Evolutionary conservation across 176 grass and related monocot species (phyloP).

Genomic region (Rhynchospora breviuscula): DNA sequence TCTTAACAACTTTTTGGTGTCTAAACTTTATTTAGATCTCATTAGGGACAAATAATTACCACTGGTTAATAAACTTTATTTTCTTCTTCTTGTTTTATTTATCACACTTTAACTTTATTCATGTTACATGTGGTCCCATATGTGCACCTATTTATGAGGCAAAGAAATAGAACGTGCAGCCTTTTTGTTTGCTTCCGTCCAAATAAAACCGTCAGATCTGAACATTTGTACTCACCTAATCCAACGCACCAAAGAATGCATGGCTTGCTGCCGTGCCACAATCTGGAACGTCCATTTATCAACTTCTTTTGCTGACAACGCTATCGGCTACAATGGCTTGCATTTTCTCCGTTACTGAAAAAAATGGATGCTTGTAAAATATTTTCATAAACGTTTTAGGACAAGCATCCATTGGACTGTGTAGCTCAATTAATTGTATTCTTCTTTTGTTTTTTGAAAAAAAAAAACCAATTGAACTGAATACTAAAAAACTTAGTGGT

Average conservation of each 20-base stretch:
- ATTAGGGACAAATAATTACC: neutral
- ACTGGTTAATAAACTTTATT: neutral
- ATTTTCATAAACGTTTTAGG: neutral
- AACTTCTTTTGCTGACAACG: neutral
- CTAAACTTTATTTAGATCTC: neutral
- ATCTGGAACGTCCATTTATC: neutral
- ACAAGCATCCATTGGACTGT: too few species aligned
- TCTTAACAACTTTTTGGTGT: too few species aligned
- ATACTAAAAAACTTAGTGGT: too few species aligned
- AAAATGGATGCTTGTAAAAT: neutral
- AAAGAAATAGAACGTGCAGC: slow-evolving; percentile 9
- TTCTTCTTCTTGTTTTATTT: slow-evolving; percentile 11
- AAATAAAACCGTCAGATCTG: neutral
- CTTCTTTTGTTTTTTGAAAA: too few species aligned
- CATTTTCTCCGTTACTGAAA: neutral
- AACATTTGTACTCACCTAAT: neutral
- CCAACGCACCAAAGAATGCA: neutral
- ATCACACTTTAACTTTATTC: neutral
- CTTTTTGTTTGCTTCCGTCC: slow-evolving; percentile 12
- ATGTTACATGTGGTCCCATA: slow-evolving; percentile 12
- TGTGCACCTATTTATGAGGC: neutral
- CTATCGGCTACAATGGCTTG: neutral
- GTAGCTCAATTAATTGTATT: too few species aligned
- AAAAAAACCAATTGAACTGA: too few species aligned
- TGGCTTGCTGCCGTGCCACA: neutral